phyloP scores from a whole-genome alignment of 192 early-diverging fungal species.

The Phlyctochytrium planicorne region DNA sequence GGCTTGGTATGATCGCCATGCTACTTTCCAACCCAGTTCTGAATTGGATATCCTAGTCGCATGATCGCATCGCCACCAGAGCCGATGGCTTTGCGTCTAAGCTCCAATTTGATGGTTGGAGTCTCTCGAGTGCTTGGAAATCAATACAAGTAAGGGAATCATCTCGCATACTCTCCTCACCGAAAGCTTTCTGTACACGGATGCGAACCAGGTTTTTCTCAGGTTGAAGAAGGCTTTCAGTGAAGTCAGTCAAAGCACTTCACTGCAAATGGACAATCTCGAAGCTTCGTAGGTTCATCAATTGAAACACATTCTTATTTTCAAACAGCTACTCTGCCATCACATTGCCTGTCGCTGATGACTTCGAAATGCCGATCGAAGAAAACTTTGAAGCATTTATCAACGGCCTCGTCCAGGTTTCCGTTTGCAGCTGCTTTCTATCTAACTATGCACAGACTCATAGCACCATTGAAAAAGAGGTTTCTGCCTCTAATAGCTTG shows the following conservation, averaged over 20 bases:
- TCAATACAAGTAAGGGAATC: slow-evolving; percentile 1
- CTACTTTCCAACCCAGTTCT: no score
- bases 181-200: slow-evolving; percentile 7
- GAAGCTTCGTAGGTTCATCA: background rate
- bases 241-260: background rate
- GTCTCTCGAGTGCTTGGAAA: slow-evolving; percentile 4
- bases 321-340: background rate
- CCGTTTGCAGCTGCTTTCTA: no score
- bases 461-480: no score
- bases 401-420: no score
- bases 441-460: no score
- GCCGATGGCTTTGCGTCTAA: background rate
- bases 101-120: slow-evolving; percentile 8
- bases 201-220: slow-evolving; percentile 6
- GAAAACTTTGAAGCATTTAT: background rate
- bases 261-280: background rate
- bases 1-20: background rate
- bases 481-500: no score
- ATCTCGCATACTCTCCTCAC: background rate
- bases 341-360: background rate
- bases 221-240: slow-evolving; percentile 7
- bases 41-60: background rate
- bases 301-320: no score
- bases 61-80: background rate
- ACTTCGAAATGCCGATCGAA: background rate